Evolutionary conservation across 2,329 filamentous ascomycete species (phyloP), one percentile per base, ranked within the genome.

Genomic region (Colletotrichum orbiculare): DNA sequence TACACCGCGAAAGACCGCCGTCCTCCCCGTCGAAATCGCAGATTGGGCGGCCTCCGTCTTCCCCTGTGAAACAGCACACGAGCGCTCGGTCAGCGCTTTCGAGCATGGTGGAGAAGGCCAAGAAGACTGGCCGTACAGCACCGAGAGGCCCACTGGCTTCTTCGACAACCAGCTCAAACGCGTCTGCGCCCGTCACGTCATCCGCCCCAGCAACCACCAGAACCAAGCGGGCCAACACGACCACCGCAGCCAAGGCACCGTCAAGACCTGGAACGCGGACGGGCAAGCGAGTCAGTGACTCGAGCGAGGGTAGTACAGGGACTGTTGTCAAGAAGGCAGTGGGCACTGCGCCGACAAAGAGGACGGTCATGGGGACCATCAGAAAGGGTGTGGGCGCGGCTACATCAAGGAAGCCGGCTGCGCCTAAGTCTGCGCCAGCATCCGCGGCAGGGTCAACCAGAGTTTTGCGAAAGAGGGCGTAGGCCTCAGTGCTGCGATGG

Each of bases 251-350:
- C 39, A 70, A 69, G 54, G 67, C 68, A 33, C 67, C 73, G 13
- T 71, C 76, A 10, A 74, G 77, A 39, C 75, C 77, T 38, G 77
- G 78, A 17, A 85, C 84, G 39, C 82, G 83, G 64, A 83, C 79
- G 41, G 79, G 78, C 60, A 81, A 83, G 66, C 83, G 86, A 73
- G 76, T 79, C 72, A 91, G 89, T 73, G 88, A 88, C 72, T 82
- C 85, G 13, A 91, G 88, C 70, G 87, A 90, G 60, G 82, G 79
- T 6, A 92, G 89, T 74, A 85, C 85, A 12, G 85, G 86, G 8
- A 91, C 90, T 0, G 87, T 91, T 25, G 82, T 90, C 47, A 85
- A 85, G 75, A 90, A 87, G 74, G 76, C 78, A 3, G 75, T 75
- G 11, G 72, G 78, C 35, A 71, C 76, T 2, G 69, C 76, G 12